Evolutionary conservation across 345 rosid species (phyloP).

Genomic region (Eucalyptus albens): DNA sequence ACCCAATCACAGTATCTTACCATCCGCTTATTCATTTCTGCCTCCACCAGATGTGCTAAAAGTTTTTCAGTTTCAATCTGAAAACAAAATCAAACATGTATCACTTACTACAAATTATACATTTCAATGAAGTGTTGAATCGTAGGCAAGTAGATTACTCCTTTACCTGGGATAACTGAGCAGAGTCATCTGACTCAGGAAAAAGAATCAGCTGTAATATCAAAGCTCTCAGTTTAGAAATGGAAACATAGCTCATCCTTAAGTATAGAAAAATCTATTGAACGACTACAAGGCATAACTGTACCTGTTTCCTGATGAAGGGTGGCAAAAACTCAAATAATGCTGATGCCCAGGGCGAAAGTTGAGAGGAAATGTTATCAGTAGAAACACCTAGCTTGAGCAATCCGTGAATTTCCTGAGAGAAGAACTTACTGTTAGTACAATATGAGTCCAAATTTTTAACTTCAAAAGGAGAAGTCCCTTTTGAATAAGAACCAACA

Average conservation of each 20-base stretch:
- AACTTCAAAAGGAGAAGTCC: neutral
- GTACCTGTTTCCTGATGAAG: conserved; percentile 86
- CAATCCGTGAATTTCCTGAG: conserved; percentile 76
- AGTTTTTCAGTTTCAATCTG: conserved; percentile 99
- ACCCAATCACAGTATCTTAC: conserved; percentile 16
- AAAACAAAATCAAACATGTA: conserved; percentile 1
- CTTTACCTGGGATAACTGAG: conserved; percentile 96
- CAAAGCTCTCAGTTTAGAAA: conserved; percentile 4
- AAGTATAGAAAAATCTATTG: neutral
- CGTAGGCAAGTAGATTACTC: neutral
- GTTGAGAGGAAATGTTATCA: conserved; percentile 72
- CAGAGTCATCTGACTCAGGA: conserved; percentile 99
- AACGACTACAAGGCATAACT: neutral
- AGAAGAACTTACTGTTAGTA: neutral
- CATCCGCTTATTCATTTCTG: conserved; percentile 81
- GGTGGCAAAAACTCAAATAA: conserved; percentile 81
- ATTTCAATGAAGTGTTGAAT: neutral
- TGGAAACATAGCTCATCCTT: neutral
- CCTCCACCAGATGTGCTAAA: conserved; percentile 92
- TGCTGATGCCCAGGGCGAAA: conserved; percentile 99
- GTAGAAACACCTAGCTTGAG: conserved; percentile 59
- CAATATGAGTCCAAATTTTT: neutral
- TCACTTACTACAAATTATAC: neutral
- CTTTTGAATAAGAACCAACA: neutral
- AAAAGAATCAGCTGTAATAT: conserved; percentile 71